phyloP scores from a whole-genome alignment of 2,329 filamentous ascomycete species.

The Dothistroma pini region DNA sequence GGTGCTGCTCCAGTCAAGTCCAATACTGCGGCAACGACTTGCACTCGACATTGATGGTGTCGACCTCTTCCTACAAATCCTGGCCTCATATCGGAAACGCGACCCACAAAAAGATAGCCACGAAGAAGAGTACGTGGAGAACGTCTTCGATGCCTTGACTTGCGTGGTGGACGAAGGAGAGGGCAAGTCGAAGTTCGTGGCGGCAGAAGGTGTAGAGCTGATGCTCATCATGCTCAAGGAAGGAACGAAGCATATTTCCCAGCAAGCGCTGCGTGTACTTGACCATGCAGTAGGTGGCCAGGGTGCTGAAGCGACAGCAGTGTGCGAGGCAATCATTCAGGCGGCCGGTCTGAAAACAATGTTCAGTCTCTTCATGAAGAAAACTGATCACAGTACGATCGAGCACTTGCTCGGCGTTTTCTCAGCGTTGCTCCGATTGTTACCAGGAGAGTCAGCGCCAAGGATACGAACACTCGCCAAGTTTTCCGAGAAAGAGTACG shows the following conservation, averaged over 20 bases:
- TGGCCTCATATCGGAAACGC: conserved; percentile 77
- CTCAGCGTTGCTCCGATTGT: conserved; percentile 70
- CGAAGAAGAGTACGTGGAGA: conserved; percentile 93
- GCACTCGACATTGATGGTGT: conserved; percentile 59
- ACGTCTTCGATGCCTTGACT: conserved; percentile 82
- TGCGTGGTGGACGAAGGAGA: conserved; percentile 70
- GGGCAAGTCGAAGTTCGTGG: conserved; percentile 78
- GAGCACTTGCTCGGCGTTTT: conserved; percentile 87
- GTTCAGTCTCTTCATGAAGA: conserved; percentile 87
- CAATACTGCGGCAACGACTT: conserved; percentile 61
- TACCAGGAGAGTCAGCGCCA: conserved; percentile 72
- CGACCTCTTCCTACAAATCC: conserved; percentile 75
- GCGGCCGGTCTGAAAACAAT: conserved; percentile 78
- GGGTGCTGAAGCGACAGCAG: conserved; percentile 44
- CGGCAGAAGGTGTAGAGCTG: conserved; percentile 88
- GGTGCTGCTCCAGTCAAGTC: conserved; percentile 75
- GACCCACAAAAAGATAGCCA: conserved; percentile 82
- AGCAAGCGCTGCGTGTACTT: conserved; percentile 71
- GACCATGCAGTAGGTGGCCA: conserved; percentile 71
- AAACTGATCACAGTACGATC: conserved; percentile 60
- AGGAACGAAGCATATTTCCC: conserved; percentile 75
- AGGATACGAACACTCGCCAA: conserved; percentile 86
- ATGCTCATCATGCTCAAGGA: conserved; percentile 89
- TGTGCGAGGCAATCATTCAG: conserved; percentile 75
- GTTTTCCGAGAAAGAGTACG: conserved; percentile 92